These are phyloP conservation scores for Fagus sylvatica DNA, from an alignment of 306 rosid genomes.

Conservation along the genomic window DNA sequence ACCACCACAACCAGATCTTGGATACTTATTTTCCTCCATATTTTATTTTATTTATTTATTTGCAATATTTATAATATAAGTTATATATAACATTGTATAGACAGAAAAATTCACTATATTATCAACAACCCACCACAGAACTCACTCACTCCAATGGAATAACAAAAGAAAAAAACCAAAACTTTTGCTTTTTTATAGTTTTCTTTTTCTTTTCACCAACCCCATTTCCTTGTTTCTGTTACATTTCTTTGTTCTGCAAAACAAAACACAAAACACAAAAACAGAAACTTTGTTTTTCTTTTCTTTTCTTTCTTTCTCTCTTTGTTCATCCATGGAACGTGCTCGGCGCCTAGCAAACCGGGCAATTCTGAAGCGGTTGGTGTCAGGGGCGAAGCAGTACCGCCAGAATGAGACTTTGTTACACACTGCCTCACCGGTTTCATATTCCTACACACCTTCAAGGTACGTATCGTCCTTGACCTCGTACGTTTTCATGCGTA, in stretches of 20 bases:
- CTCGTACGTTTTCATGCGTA: slow-evolving; percentile 39
- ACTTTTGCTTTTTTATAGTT: background rate
- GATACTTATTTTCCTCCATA: slow-evolving; percentile 10
- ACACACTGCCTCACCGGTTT: slow-evolving; percentile 50
- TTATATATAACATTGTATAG: background rate
- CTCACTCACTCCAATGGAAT: slow-evolving; percentile 34
- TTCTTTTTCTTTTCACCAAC: slow-evolving; percentile 17
- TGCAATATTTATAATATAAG: background rate
- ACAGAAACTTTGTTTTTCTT: too few relatives aligned
- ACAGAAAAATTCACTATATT: slow-evolving; percentile 4
- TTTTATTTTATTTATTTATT: background rate
- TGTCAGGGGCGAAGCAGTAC: slow-evolving; percentile 68
- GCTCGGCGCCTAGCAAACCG: slow-evolving; percentile 89
- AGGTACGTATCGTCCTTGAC: slow-evolving; percentile 74
- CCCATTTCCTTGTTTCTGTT: background rate
- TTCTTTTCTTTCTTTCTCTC: background rate
- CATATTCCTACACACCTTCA: slow-evolving; percentile 52
- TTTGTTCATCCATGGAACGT: slow-evolving; percentile 72
- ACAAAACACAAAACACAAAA: background rate
- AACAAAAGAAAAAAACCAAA: background rate
- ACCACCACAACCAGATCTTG: slow-evolving; percentile 50
- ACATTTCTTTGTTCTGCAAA: background rate
- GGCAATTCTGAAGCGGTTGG: slow-evolving; percentile 77
- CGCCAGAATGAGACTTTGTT: slow-evolving; percentile 56
- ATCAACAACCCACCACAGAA: slow-evolving; percentile 24